Evolutionary conservation across 1,139 yeast genomes (phyloP), one percentile per base, ranked within the genome.

Genomic region (Pichia norvegensis): DNA sequence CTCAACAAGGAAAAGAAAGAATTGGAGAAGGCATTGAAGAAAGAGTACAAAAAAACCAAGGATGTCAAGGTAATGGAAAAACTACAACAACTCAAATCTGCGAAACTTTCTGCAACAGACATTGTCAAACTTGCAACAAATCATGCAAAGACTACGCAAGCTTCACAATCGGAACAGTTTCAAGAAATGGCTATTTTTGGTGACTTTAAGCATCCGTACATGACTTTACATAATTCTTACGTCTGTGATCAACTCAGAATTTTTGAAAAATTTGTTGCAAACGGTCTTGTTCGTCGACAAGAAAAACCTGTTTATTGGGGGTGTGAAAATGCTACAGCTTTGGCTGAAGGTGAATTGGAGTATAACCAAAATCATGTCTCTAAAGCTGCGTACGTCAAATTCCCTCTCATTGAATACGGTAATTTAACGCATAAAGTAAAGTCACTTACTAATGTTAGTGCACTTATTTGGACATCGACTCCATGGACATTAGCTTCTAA

Each of bases 301-400:
- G 76, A 83, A 56, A 87, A 88, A 58, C 99, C 99, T 0, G 97
- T 94, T 1, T 92, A 85, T 74, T 92, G 97, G 97, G 95, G 97
- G 1, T 84, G 94, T 53, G 96, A 88, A 58, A 85, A 95, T 1
- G 77, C 79, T 48, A 90, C 98, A 0, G 98, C 98, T 0, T 69
- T 92, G 53, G 98, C 98, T 0, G 99, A 92, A 63, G 92, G 97
- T 16, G 99, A 92, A 62, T 70, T 92, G 50, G 97, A 90, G 58
- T 92, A 94, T 64, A 81, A 82, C 49, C 81, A 78, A 21, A 66
- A 74, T 27, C 95, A 87, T 63, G 69, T 60, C 42, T 85, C 96
- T 0, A 76, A 72, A 4, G 85, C 97, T 0, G 79, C 79, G 0
- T 81, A 73, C 59, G 80, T 85, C 8, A 79, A 77, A 51, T 92